phyloP scores from a whole-genome alignment of 495 filamentous ascomycete genomes.

The Umbilicaria muhlenbergii region DNA sequence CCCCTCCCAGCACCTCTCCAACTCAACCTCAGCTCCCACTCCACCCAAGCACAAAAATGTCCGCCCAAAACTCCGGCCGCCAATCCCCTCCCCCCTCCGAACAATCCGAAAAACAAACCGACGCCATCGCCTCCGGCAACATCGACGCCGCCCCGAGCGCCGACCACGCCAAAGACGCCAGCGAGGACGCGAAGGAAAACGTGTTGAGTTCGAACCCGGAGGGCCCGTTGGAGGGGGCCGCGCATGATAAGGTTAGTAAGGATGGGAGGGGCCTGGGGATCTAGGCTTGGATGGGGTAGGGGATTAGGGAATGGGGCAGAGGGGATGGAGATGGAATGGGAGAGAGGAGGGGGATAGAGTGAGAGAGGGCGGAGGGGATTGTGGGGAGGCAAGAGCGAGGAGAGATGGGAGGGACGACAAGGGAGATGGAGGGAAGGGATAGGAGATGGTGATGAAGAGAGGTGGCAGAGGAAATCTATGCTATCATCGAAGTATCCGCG shows the following conservation, averaged over 20 bases:
- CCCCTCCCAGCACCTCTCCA: not conserved
- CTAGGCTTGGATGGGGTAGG: not conserved
- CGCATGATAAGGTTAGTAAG: constrained; percentile 48
- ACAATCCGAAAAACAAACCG: constrained; percentile 48
- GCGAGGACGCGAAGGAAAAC: constrained; percentile 20
- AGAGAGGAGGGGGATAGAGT: not conserved
- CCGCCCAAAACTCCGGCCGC: constrained; percentile 44
- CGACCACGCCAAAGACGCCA: constrained; percentile 23
- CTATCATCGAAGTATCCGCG: too few species aligned
- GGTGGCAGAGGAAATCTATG: too few species aligned
- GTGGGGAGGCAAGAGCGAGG: too few species aligned
- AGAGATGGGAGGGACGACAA: too few species aligned
- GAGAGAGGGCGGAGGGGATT: not conserved
- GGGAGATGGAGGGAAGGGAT: too few species aligned
- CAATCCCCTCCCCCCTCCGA: constrained; percentile 68
- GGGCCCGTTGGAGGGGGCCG: constrained; percentile 50
- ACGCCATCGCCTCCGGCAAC: constrained; percentile 40
- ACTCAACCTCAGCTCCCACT: not conserved
- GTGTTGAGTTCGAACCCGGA: constrained; percentile 47
- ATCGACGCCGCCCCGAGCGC: constrained; percentile 18
- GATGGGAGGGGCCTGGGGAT: constrained; percentile 9
- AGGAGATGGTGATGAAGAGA: too few species aligned
- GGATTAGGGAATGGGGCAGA: not conserved
- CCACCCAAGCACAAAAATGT: constrained; percentile 27
- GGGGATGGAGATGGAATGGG: not conserved